Evolutionary conservation across 116 monocot species (phyloP).

Genomic region (Cymodocea nodosa): DNA sequence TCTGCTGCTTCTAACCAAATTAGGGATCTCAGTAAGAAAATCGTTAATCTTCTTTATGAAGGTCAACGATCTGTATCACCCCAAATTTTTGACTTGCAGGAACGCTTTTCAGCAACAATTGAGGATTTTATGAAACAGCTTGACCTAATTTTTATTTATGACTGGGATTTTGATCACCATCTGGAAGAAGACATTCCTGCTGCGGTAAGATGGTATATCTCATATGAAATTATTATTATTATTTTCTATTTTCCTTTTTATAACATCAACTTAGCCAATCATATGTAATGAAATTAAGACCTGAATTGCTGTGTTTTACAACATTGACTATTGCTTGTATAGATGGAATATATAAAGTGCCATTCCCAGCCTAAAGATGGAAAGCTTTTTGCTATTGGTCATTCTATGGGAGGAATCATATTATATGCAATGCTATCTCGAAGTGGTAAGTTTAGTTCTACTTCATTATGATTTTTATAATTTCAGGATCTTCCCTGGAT

Average conservation of each 20-base stretch:
- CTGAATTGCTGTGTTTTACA: neutral
- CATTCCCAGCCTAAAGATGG: constrained; percentile 66
- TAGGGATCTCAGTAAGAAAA: constrained; percentile 61
- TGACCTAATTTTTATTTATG: constrained; percentile 66
- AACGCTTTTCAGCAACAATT: constrained; percentile 57
- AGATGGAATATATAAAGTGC: constrained; percentile 83
- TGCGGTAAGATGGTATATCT: constrained; percentile 59
- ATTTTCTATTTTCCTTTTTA: neutral
- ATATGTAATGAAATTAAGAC: no score
- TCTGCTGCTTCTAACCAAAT: constrained; percentile 67
- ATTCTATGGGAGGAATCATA: constrained; percentile 97
- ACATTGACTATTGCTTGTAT: neutral
- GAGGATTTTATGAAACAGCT: constrained; percentile 92
- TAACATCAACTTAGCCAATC: neutral
- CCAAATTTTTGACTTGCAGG: constrained; percentile 76
- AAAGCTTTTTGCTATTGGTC: constrained; percentile 88
- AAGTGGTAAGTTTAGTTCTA: constrained; percentile 35
- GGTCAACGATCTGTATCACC: constrained; percentile 84
- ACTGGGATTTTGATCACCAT: constrained; percentile 99
- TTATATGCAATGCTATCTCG: constrained; percentile 86
- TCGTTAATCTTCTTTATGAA: constrained; percentile 73
- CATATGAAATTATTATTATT: neutral
- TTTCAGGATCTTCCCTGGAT: no score
- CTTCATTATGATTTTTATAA: neutral
- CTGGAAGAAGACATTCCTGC: constrained; percentile 95